These are phyloP conservation scores for Phytophthora tubulina DNA, from an alignment of 352 stramenopile species.

Conservation along the genomic window DNA sequence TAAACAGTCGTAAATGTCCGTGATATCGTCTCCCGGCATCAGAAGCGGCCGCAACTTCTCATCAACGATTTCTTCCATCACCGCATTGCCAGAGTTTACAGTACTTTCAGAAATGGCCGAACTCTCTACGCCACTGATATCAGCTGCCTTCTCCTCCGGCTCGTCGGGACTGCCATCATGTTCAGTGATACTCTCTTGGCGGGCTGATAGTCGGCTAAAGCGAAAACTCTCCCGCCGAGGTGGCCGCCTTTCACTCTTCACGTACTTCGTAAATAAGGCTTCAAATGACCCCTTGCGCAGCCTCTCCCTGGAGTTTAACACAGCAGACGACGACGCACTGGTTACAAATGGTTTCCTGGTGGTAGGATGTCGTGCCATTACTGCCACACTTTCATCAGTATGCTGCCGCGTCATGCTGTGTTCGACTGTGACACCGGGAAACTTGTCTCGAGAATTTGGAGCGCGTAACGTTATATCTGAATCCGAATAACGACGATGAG, in stretches of 20 bases:
- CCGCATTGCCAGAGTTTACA: not conserved
- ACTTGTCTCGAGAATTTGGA: not conserved
- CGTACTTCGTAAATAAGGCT: constrained; percentile 41
- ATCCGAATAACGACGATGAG: constrained; percentile 39
- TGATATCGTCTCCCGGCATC: constrained; percentile 72
- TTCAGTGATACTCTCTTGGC: constrained; percentile 25
- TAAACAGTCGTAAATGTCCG: constrained; percentile 74
- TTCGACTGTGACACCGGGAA: not conserved
- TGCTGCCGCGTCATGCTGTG: constrained; percentile 19
- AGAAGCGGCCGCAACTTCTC: constrained; percentile 76
- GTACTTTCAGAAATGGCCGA: constrained; percentile 22
- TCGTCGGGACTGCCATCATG: constrained; percentile 19
- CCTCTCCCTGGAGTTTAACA: constrained; percentile 25
- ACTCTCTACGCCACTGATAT: constrained; percentile 15
- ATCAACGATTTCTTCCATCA: constrained; percentile 56
- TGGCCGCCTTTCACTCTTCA: constrained; percentile 27
- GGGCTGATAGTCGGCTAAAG: constrained; percentile 29
- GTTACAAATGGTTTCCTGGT: constrained; percentile 20
- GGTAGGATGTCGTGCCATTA: not conserved
- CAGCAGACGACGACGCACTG: constrained; percentile 27
- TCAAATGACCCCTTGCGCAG: constrained; percentile 43
- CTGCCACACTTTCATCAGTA: constrained; percentile 19
- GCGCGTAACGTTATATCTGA: constrained; percentile 19
- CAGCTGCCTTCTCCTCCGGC: constrained; percentile 24
- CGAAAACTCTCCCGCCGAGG: constrained; percentile 33